phyloP scores from a whole-genome alignment of 345 rosid genomes.

The Orychophragmus violaceus region DNA sequence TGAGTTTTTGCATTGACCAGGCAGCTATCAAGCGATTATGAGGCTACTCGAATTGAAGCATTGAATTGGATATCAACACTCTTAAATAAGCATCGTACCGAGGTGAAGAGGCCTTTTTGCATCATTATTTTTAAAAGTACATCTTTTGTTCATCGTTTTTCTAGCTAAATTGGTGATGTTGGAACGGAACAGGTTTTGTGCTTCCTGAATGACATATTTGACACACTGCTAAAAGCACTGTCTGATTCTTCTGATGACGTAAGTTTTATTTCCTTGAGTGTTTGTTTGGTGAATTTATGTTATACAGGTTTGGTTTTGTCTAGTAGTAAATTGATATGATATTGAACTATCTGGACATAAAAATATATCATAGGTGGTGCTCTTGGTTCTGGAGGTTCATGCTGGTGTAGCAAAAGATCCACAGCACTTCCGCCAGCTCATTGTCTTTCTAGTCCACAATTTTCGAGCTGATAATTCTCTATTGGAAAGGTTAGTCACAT shows the following conservation, averaged over 20 bases:
- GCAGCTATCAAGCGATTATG: conserved; percentile 69
- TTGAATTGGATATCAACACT: conserved; percentile 95
- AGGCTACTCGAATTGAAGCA: conserved; percentile 91
- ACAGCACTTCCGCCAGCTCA: conserved; percentile 86
- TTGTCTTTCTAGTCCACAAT: conserved; percentile 83
- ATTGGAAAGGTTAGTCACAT: conserved; percentile 70
- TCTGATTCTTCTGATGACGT: conserved; percentile 93
- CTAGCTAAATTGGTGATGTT: conserved; percentile 1
- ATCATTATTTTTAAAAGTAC: not conserved
- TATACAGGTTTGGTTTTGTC: not conserved
- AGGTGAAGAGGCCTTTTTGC: conserved; percentile 42
- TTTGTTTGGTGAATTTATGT: not conserved
- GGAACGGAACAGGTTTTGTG: conserved; percentile 64
- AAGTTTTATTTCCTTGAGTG: conserved; percentile 15
- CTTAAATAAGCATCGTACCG: conserved; percentile 71
- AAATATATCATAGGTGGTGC: conserved; percentile 67
- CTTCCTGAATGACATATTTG: conserved; percentile 78
- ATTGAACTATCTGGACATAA: conserved; percentile 9
- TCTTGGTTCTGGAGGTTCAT: conserved; percentile 93
- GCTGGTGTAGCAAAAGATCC: conserved; percentile 95
- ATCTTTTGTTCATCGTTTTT: not conserved
- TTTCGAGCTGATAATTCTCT: conserved; percentile 83
- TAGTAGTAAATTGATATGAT: not conserved
- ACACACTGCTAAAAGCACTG: conserved; percentile 77
- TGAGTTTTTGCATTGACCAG: conserved; percentile 36